These are phyloP conservation scores for Umbelopsis isabellina DNA, from an alignment of 192 early-diverging fungal species.

Conservation along the genomic window DNA sequence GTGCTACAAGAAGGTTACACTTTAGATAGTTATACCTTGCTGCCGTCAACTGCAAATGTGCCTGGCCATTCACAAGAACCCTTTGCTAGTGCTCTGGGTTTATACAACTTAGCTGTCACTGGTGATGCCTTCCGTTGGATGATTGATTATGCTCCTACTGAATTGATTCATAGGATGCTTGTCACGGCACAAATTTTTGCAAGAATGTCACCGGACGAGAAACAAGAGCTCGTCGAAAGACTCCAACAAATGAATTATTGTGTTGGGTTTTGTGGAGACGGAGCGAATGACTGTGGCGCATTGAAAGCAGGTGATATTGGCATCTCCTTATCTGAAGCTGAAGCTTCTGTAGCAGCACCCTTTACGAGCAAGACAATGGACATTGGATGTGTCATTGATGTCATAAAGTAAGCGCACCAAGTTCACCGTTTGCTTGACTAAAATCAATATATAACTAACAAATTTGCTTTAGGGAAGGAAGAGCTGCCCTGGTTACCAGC, in stretches of 20 bases:
- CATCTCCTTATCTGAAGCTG: slow-evolving; percentile 94
- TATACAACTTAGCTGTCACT: slow-evolving; percentile 89
- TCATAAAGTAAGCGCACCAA: slow-evolving; percentile 63
- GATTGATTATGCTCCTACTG: slow-evolving; percentile 73
- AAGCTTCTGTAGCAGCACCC: slow-evolving; percentile 97
- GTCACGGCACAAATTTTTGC: slow-evolving; percentile 93
- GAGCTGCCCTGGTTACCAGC: slow-evolving; percentile 94
- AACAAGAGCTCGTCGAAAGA: slow-evolving; percentile 89
- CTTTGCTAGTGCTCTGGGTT: slow-evolving; percentile 17
- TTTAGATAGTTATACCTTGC: slow-evolving; percentile 49
- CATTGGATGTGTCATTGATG: slow-evolving; percentile 90
- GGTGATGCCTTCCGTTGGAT: slow-evolving; percentile 97
- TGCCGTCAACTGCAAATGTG: not conserved
- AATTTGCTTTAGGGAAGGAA: slow-evolving; percentile 70
- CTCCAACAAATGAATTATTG: slow-evolving; percentile 91
- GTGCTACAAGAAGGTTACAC: slow-evolving; percentile 48
- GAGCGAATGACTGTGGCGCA: slow-evolving; percentile 98
- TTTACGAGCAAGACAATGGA: slow-evolving; percentile 92
- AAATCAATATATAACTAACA: not conserved
- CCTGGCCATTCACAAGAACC: not conserved
- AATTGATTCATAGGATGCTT: slow-evolving; percentile 76
- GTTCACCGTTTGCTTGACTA: not conserved
- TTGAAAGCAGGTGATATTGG: slow-evolving; percentile 96
- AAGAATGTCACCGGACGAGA: slow-evolving; percentile 99
- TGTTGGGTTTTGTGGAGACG: slow-evolving; percentile 98